Base-by-base conservation (phyloP, 805 yeast genomes). In the Priceomyces fermenticarens region DNA sequence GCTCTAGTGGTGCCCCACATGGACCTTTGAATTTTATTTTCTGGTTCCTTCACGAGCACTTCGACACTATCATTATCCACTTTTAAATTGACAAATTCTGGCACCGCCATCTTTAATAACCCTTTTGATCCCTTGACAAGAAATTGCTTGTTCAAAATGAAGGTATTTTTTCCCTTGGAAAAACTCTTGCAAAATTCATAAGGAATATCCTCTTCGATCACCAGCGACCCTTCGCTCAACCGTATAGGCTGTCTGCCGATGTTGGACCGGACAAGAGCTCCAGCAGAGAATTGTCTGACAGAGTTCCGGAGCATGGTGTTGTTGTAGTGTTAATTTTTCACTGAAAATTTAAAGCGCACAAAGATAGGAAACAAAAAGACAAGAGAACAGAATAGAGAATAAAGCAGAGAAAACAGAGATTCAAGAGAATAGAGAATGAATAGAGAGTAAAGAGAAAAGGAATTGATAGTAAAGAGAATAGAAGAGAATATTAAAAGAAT, bases 1-100 rank as follows among this genome's bases (percentile, higher is more conserved):
- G 95, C 75, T 59, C 99, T 78, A 39, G 84, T 75, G 5, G 98
- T 93, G 12, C 99, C 99, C 98, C 98, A 93, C 78, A 93, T 80
- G 13, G 95, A 71, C 49, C 84, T 79, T 67, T 93, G 99, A 40
- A 78, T 69, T 55, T 78, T 82, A 52, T 76, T 67, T 2, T 58
- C 54, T 3, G 80, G 71, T 52, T 83, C 75, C 30, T 67, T 65
- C n/a, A 90, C 87, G 1, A 67, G 43, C 3, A 91, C 81, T 4
- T 58, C 48, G 30, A 85, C 59, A 36, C 68, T 66, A 30, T 67
- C 68, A 9, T 63, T 60, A 4, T 63, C 63, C n/a, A 55, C 47
- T 2, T 57, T 50, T 3, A 85, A 43, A 3, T 67, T 57, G 33
- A 89, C 73, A 53, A 90, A 90, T 42, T 80, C 81, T 1, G 97